Conservation (phyloP, 2,329 filamentous ascomycete genomes). For the Raffaelea deltoideospora region DNA sequence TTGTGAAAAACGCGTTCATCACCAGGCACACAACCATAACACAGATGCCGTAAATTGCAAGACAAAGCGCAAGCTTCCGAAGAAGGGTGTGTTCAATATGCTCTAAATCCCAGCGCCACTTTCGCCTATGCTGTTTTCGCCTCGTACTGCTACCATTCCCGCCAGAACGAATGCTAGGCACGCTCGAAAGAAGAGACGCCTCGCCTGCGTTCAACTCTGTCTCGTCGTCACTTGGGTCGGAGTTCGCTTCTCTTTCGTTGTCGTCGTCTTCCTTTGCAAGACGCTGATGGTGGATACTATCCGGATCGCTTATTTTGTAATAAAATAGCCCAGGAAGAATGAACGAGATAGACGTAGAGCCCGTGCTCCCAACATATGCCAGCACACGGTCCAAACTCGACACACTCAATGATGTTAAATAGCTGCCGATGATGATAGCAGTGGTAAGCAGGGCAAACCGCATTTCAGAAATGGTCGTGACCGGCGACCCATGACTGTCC, state of each 20-base stretch:
- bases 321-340: constrained; percentile 94
- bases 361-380: constrained; percentile 89
- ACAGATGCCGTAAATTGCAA: constrained; percentile 69
- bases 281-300: constrained; percentile 72
- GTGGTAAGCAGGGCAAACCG: constrained; percentile 86
- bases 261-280: constrained; percentile 87
- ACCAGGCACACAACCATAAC: constrained; percentile 83
- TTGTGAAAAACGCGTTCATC: constrained; percentile 71
- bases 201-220: constrained; percentile 19
- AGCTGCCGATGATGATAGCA: constrained; percentile 67
- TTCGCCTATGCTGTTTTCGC: constrained; percentile 32
- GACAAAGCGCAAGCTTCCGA: constrained; percentile 55
- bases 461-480: constrained; percentile 61
- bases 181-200: constrained; percentile 27
- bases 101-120: constrained; percentile 45
- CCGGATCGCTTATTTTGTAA: constrained; percentile 91
- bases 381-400: constrained; percentile 79
- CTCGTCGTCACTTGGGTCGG: constrained; percentile 23
- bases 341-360: constrained; percentile 90
- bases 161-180: constrained; percentile 27
- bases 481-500: constrained; percentile 36
- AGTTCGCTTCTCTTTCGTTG: constrained; percentile 22
- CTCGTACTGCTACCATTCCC: constrained; percentile 20
- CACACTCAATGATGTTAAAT: constrained; percentile 81
- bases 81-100: constrained; percentile 50